These are phyloP conservation scores for Eucalyptus cloeziana DNA, from an alignment of 345 rosid species.

Conservation along the genomic window DNA sequence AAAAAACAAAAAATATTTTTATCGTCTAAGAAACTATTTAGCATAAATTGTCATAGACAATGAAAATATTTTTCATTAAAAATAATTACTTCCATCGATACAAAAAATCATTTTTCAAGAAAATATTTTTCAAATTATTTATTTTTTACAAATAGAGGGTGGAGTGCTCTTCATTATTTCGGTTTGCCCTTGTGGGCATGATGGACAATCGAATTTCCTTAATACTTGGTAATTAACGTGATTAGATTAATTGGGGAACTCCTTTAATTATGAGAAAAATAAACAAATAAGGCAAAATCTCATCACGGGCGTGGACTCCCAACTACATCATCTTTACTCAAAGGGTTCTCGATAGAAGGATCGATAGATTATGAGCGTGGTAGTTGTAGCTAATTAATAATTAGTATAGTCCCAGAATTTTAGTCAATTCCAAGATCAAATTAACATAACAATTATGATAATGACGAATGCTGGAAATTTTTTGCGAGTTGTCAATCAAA, in stretches of 20 bases:
- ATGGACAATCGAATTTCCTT: neutral
- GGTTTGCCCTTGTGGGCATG: neutral
- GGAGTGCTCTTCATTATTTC: neutral
- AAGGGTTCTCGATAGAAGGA: neutral
- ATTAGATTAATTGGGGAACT: neutral
- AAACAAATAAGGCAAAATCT: neutral
- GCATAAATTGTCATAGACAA: neutral
- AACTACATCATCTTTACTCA: neutral
- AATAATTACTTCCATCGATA: neutral
- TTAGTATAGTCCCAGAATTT: neutral
- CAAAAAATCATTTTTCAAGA: neutral
- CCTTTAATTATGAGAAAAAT: neutral
- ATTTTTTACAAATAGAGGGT: neutral
- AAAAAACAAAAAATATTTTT: neutral
- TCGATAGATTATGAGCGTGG: neutral
- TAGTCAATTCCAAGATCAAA: neutral
- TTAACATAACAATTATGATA: neutral
- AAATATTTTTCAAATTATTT: fast-evolving
- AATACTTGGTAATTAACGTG: neutral
- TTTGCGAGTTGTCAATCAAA: neutral
- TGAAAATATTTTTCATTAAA: neutral
- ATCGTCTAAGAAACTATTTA: neutral
- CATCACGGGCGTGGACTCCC: neutral
- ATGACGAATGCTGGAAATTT: neutral
- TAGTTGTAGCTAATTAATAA: neutral